Evolutionary conservation across 768 basidiomycete species (phyloP).

Genomic region (Filobasidium floriforme): DNA sequence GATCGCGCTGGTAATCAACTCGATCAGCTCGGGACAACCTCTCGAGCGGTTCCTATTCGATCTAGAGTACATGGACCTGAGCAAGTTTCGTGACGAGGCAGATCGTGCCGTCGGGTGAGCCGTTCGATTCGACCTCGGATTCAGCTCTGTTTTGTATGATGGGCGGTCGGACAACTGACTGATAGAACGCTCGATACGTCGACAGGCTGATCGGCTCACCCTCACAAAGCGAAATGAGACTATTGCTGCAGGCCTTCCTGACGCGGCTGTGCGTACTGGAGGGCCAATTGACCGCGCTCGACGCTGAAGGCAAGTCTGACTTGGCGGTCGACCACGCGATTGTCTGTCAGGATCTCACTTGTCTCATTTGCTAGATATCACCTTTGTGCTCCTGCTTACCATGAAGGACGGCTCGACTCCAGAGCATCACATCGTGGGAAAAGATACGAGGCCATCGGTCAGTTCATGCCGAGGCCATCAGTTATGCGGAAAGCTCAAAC

Average conservation of each 20-base stretch:
- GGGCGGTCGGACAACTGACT: background rate
- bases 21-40: constrained; percentile 62
- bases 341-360: no score
- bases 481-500: no score
- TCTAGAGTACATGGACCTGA: constrained; percentile 59
- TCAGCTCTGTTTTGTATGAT: background rate
- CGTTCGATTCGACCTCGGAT: background rate
- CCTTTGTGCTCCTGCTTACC: background rate
- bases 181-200: background rate
- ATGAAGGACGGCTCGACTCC: background rate
- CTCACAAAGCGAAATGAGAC: constrained; percentile 32
- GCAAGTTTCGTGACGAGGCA: constrained; percentile 23
- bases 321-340: constrained; percentile 25
- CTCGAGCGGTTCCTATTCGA: constrained; percentile 88
- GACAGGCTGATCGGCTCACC: constrained; percentile 20
- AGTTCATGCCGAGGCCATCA: no score
- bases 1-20: constrained; percentile 73
- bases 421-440: no score
- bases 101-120: constrained; percentile 27
- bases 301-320: constrained; percentile 67
- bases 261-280: constrained; percentile 38
- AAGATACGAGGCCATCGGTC: no score
- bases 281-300: constrained; percentile 43
- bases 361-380: background rate
- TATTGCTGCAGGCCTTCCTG: constrained; percentile 38